Conservation (phyloP, 1,139 yeast species). For the Candida neerlandica region DNA sequence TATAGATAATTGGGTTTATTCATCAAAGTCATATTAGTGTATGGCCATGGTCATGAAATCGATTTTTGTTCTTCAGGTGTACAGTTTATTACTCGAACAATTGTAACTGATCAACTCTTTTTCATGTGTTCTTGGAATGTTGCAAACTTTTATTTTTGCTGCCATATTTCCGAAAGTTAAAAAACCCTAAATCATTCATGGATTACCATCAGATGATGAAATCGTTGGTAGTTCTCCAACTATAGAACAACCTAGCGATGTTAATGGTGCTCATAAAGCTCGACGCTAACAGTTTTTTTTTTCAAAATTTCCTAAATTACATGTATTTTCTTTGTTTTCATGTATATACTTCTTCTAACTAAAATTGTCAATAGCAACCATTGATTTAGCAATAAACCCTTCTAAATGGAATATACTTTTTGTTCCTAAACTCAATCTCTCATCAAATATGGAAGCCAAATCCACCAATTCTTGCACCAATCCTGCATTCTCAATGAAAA, state of each 20-base stretch:
- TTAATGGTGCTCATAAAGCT: constrained; percentile 25
- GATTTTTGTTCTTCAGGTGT: too few relatives aligned
- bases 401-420: constrained; percentile 93
- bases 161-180: too few relatives aligned
- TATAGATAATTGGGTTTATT: too few relatives aligned
- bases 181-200: too few relatives aligned
- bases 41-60: too few relatives aligned
- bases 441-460: constrained; percentile 78
- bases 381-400: constrained; percentile 86
- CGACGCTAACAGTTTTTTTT: constrained; percentile 24
- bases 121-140: too few relatives aligned
- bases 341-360: constrained; percentile 2
- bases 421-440: constrained; percentile 80
- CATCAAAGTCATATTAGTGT: too few relatives aligned
- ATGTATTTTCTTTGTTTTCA: background rate
- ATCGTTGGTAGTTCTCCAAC: constrained; percentile 18
- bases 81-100: too few relatives aligned
- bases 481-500: constrained; percentile 7
- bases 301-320: too few relatives aligned
- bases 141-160: too few relatives aligned
- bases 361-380: constrained; percentile 54
- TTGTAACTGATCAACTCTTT: too few relatives aligned
- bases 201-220: constrained; percentile 36
- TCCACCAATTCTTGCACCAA: constrained; percentile 59
- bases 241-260: constrained; percentile 8